phyloP scores from a whole-genome alignment of 495 filamentous ascomycete species.

The Trichoderma parareesei region DNA sequence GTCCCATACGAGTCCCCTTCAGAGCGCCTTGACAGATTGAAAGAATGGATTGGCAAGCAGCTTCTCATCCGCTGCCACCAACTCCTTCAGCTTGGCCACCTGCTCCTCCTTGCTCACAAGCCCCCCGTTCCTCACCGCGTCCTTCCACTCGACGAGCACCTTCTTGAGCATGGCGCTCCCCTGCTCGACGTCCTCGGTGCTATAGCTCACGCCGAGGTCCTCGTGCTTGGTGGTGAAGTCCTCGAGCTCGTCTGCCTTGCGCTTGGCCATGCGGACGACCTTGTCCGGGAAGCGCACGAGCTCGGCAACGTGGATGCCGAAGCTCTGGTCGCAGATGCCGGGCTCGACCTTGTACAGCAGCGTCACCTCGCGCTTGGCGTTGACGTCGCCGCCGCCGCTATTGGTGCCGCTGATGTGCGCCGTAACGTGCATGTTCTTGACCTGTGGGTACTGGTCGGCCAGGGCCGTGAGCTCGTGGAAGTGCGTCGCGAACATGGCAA shows the following conservation, averaged over 20 bases:
- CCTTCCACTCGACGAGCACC: constrained; percentile 81
- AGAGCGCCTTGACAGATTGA: constrained; percentile 75
- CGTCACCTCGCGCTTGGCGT: constrained; percentile 75
- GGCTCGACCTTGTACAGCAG: constrained; percentile 93
- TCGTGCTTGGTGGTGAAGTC: constrained; percentile 80
- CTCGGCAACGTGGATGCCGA: constrained; percentile 97
- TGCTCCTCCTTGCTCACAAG: constrained; percentile 66
- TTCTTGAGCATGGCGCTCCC: constrained; percentile 83
- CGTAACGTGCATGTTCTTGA: constrained; percentile 90
- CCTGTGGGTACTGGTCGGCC: constrained; percentile 73
- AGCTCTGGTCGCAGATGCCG: constrained; percentile 92
- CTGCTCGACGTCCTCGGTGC: constrained; percentile 80
- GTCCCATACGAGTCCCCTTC: constrained; percentile 12
- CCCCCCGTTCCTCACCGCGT: constrained; percentile 55
- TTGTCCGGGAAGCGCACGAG: constrained; percentile 96
- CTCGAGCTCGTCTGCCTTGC: constrained; percentile 95
- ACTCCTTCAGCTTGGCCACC: constrained; percentile 66
- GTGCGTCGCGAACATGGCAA: constrained; percentile 91
- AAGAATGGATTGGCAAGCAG: constrained; percentile 84
- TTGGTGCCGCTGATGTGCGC: constrained; percentile 73
- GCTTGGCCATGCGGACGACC: constrained; percentile 96
- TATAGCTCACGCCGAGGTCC: constrained; percentile 48
- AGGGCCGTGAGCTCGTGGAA: constrained; percentile 96
- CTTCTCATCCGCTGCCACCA: constrained; percentile 63
- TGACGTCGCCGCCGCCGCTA: constrained; percentile 19